Evolutionary conservation across 1,284 basidiomycete genomes (phyloP), one percentile per base, ranked within the genome.

Genomic region (Cutaneotrichosporon daszewskae): DNA sequence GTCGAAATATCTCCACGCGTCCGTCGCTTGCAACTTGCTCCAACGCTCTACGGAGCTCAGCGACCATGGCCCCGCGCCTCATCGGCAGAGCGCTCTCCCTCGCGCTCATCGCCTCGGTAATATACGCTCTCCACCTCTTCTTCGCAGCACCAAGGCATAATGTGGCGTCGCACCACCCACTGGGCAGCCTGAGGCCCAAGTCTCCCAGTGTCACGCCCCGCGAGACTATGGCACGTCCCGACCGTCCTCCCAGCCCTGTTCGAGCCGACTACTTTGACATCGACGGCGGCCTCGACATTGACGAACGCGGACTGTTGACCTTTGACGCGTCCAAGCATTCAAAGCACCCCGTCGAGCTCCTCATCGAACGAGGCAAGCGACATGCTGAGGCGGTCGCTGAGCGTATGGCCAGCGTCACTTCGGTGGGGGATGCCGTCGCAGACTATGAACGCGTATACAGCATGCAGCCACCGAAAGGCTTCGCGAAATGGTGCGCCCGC

Each of bases 391-490:
- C 51, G 17, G 41, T 64, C n/a, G 51, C 59, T 11, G 36, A 32
- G 7, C 57, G 55, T 33, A 53, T 60, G n/a, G 40, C 40, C 2
- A 43, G 40, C 9, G 44, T 66, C 11, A 32, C 35, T 19, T 46
- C 42, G 4, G 37, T 66, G 16, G 34, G 58, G 24, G 59, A 65
- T 37, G 59, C 63, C 3, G 59, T 57, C 5, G 39, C 46, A 13
- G 64, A 67, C 47, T 68, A 70, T 43, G 35, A 43, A 26, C 25
- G 41, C 19, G 55, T 52, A 0, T 67, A 55, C 25, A 50, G 52
- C 9, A 59, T 66, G 55, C 40, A 52, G 23, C 64, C 68, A 12
- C 66, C 68, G 1, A 50, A 50, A 26, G 66, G 64, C 3, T 68
- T 68, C 36, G 60, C 64, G 9, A 17, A 32, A 9, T 69, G 67